Evolutionary conservation across 768 basidiomycete species (phyloP), one percentile per base, ranked within the genome.

Genomic region (Leccinum boreale): DNA sequence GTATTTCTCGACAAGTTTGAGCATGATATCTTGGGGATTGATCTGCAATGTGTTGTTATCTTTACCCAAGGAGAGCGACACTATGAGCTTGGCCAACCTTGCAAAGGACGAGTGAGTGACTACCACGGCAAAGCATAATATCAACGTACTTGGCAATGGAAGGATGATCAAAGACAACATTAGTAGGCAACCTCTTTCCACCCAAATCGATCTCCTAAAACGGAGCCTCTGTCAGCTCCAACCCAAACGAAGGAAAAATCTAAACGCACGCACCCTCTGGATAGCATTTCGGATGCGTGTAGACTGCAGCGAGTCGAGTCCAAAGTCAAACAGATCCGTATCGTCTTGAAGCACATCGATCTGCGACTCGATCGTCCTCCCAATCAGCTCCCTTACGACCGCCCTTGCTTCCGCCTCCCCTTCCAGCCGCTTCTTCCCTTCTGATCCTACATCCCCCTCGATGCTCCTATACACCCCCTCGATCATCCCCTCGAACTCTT

Each of bases 291-390:
- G 67, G 28, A 85, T 76, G n/a, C 15, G 42, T 4, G 78, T 78
- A 11, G 79, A 79, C 57, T 82, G 78, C 21, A 84, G 62, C 10
- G 82, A 82, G 64, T 85, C 81, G 29, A 85, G 72, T 24, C 84
- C 84, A 49, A 78, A 81, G 0, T 75, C 64, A 42, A 78, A 79
- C 28, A 79, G 50, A 53, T 82, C 81, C 24, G 74, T 74, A n/a
- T 70, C 63, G 35, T 70, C 65, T 45, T 58, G 50, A n/a, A 70
- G 60, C 15, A 46, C 39, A 11, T 61, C 60, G 3, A 58, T 49
- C 10, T 57, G 56, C 28, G 58, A 50, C 39, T 70, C 58, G 51
- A 71, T 51, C 35, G 58, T 71, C 70, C 36, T 61, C 31, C 31
- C 31, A 21, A 71, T 63, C 17, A 69, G 3, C 19, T 59, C 58